Evolutionary conservation across 129 eudicot genomes (phyloP), one percentile per base, ranked within the genome.

Genomic region (Smallanthus sonchifolius): DNA sequence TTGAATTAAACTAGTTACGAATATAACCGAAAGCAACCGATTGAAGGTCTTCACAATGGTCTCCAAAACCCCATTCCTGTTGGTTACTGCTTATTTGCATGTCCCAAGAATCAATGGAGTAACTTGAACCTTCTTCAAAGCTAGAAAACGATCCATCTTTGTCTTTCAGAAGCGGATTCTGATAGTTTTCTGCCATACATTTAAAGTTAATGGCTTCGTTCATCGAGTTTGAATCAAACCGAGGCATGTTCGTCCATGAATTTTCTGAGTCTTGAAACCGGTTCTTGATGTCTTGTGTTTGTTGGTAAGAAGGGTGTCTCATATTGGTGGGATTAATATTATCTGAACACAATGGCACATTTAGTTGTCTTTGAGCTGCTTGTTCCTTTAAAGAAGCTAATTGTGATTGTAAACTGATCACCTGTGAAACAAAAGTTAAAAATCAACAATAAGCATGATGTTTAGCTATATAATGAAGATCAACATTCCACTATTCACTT

Each of bases 341-440:
- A 89, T 89, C 89, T 73, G 69, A 67, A 61, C 49, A 60, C 66
- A 57, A 78, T 59, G 86, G 67, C 51, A 75, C 83, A 78, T 80
- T 81, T 4, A 30, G 32, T 60, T 62, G 42, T 69, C 81, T 74
- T 63, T 87, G 94, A 30, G 83, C 69, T 72, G 88, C 87, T 86
- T 85, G 91, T 72, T 92, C 94, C 82, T 79, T 89, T 59, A 92
- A 74, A 43, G 88, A 76, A 51, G 90, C 83, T 74, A 92, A 80
- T 75, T 92, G 98, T 72, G 30, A 24, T 24, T 24, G 30, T 24
- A 24, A 24, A 24, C 30, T 24, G 30, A 24, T 24, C 30, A 24
- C 98, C 98, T 92, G 81, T 37, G 74, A 14, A 65, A 61, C 10
- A 20, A 54, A 44, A 62, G 47, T 43, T 10, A 10, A 14, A n/a